Base-by-base conservation (phyloP, 768 basidiomycete species). In the Pisolithus microcarpus region DNA sequence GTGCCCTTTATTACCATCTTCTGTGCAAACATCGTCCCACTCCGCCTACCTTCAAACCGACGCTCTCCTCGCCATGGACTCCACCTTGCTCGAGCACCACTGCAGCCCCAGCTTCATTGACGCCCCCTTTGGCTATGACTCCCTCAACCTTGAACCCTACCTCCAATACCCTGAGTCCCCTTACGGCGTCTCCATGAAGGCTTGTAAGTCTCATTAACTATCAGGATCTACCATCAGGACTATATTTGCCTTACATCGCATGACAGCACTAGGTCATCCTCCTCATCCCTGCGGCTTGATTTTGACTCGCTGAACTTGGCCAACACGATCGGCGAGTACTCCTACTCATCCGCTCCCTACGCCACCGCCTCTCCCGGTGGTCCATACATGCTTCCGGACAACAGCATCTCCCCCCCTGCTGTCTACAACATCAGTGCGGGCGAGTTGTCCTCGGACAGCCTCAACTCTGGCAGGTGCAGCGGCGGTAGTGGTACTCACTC, bases 401-500 rank as follows among this genome's bases (percentile, higher is more conserved):
- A 83, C 55, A 75, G 78, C 66, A 81, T 88, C 56, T 85, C 38
- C 84, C 85, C 21, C n/a, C 85, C 84, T 38, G 77, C 84, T 44
- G 78, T 88, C 55, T 85, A 87, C 69, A 80, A 75, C 62, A 70
- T 87, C 57, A 82, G 79, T 59, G 79, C 74, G 42, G 84, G 83
- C 54, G 87, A 88, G 65, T 67, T 84, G 49, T 84, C 83, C 11
- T 86, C 85, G n/a, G 87, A 88, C 61, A 77, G 82, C 54, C 71
- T 79, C 48, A 69, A 76, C 57, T 82, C 85, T 52, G 79, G 77
- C 61, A 72, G 81, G 48, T 78, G 78, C 61, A 84, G 84, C 65
- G 85, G 86, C 53, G 83, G 84, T 64, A 83, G 82, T 61, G 81
- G 80, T 52, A 80, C 81, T 38, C 72, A 72, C 53, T 77, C 75